Base-by-base conservation (phyloP, 805 yeast species). In the Candida caryicola region DNA sequence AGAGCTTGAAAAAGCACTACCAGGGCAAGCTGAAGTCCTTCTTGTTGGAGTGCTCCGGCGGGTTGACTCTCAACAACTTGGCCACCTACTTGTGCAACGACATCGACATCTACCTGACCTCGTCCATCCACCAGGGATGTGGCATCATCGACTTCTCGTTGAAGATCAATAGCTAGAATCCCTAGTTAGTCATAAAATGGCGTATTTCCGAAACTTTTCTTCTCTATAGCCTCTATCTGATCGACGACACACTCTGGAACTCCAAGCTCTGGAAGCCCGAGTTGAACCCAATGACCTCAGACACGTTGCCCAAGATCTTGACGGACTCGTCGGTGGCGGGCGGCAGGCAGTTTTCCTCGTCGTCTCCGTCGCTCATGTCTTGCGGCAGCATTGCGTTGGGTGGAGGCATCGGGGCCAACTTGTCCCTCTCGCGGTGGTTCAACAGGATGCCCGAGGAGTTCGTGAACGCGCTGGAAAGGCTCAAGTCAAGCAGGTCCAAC, bases 51-150 rank as follows among this genome's bases (percentile, higher is more conserved):
- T 90, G 97, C 63, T 81, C 91, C 38, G 98, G 98, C 16, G 98
- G 98, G 0, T 73, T 90, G 46, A 84, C 85, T 2, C 65, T 80
- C 47, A 71, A 76, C 3, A 90, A 90, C 59, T 64, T 90, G 39
- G 60, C 65, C 18, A 60, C 70, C 5, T 91, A 75, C 53, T 69
- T 90, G 51, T 80, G 89, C 50, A 75, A 84, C 42, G 87, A 84
- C 41, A 81, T 90, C 43, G 98, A 90, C 51, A 81, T 90, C 47
- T 91, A 89, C 69, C 83, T 95, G 26, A 91, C 98, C 1, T 82
- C 95, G 14, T 79, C 89, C 13, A 82, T 91, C 42, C 98, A 90
- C 58, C 98, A 90, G 64, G 97, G 97, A n/a, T 73, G 82, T 7
- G 78, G 81, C 0, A 76, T 85, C 21, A 73, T 90, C 43, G 98